A percentile compares a stretch with the other conserved stretches of the same genome.
Evolutionary conservation across 306 rosid genomes (phyloP).

Genomic region (Trifolium repens): DNA sequence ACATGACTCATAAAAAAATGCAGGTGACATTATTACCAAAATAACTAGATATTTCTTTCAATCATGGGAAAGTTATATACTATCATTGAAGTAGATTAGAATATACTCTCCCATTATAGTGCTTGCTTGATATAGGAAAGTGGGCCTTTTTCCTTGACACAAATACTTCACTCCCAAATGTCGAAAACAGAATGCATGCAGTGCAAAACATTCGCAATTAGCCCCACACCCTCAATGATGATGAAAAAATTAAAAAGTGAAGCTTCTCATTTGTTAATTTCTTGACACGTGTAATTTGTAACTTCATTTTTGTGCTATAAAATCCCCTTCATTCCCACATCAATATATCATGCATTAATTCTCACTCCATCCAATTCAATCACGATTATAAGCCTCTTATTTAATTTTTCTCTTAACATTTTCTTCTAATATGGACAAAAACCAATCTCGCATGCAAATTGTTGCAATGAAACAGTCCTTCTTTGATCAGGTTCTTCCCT

Average conservation of each 20-base stretch:
- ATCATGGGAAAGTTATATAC: too few species aligned
- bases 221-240: constrained; percentile 28
- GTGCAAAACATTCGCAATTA: constrained; percentile 27
- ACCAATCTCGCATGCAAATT: constrained; percentile 58
- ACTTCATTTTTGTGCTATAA: constrained; percentile 50
- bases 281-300: constrained; percentile 14
- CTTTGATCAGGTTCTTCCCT: constrained; percentile 71
- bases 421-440: constrained; percentile 56
- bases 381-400: neutral
- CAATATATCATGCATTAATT: constrained; percentile 12
- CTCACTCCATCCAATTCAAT: constrained; percentile 16
- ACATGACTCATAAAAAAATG: too few species aligned
- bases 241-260: neutral
- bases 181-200: constrained; percentile 35
- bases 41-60: too few species aligned
- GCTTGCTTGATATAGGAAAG: constrained; percentile 9
- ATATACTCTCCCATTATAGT: neutral
- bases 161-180: neutral
- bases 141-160: constrained; percentile 25
- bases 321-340: constrained; percentile 42
- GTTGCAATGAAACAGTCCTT: constrained; percentile 71
- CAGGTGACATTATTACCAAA: too few species aligned
- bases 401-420: neutral
- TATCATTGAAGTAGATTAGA: constrained; percentile 24
- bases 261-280: constrained; percentile 40